Evolutionary conservation across 768 basidiomycete species (phyloP), one percentile per base, ranked within the genome.

Genomic region (Mycena floridula): DNA sequence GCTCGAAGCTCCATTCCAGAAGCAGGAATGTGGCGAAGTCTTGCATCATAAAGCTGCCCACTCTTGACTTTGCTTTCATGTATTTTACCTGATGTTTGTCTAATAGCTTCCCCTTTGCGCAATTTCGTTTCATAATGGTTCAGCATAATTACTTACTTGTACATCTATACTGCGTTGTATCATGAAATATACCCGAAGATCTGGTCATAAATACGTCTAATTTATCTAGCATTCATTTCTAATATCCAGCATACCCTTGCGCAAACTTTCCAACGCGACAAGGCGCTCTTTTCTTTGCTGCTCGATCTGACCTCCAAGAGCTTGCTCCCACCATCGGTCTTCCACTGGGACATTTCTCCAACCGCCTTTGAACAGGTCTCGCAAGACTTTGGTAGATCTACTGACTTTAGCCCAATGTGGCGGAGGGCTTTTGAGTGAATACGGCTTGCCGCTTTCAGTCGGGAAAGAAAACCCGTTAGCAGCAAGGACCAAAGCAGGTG

Each of bases 21-120:
- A 47, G 74, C 73, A 46, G 82, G 85, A 27, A 88, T 89, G 85
- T 89, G 85, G 85, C 73, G 85, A 54, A 89, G 87, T 66, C 65
- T 89, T 54, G 85, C 81, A 22, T 59, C n/a, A n/a, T n/a, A n/a
- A n/a, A 57, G 28, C 60, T n/a, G n/a, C n/a, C n/a, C n/a, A n/a
- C n/a, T n/a, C n/a, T n/a, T n/a, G n/a, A 44, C 52, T 54, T 47
- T 54, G 50, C 44, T 48, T 47, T 49, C 41, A 26, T 45, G 13
- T 22, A 37, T 9, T 43, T 25, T 16, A 20, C 20, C 37, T 37
- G 36, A 30, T 39, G 22, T 51, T 30, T 47, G 37, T 36, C 30
- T n/a, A n/a, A n/a, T n/a, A n/a, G n/a, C n/a, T n/a, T n/a, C n/a
- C n/a, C n/a, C n/a, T n/a, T n/a, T n/a, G n/a, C n/a, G n/a, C n/a